Evolutionary conservation across 257 asterid genomes (phyloP), one percentile per base, ranked within the genome.

Genomic region (Orobanche coerulescens): DNA sequence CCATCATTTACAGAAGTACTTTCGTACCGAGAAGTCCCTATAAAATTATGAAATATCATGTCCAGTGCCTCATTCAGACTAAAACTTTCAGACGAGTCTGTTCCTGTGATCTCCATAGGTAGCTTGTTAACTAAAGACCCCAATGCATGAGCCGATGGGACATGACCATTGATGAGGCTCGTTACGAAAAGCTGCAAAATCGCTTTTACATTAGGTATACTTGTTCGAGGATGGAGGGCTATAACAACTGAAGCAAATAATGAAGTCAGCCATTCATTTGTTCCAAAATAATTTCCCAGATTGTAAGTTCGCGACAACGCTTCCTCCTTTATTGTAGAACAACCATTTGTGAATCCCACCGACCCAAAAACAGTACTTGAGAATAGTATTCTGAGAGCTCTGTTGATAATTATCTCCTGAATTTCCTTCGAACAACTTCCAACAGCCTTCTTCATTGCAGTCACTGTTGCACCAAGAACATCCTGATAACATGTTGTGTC

Each of bases 41-140:
- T 22, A 47, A 69, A 67, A 47, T 74, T 66, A 58, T 68, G 64
- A 69, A 78, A 74, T 58, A 93, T 76, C 48, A 74, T 54, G 57
- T 82, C 88, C 56, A 89, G 48, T 6, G 86, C 87, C 77, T 81
- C 87, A 48, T 84, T 82, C 69, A 89, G 71, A 64, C 71, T 69
- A 42, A 77, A 72, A 44, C 39, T 70, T 61, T 61, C 64, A 49
- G 85, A 60, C 14, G 66, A 67, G 64, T 63, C 64, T 15, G n/a
- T 37, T 70, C 69, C 78, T 42, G 59, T 59, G 33, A 44, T 78
- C 58, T 71, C 80, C 72, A 81, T 59, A 80, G 95, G 95, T 61
- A 86, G 75, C 75, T 93, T 93, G 82, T 89, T 93, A 64, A 89
- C 94, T 73, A 93, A 77, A 64, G 96, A 86, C 65, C 97, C 97